Conservation (phyloP, 73 alveolate species). For the Stentor roeselii region DNA sequence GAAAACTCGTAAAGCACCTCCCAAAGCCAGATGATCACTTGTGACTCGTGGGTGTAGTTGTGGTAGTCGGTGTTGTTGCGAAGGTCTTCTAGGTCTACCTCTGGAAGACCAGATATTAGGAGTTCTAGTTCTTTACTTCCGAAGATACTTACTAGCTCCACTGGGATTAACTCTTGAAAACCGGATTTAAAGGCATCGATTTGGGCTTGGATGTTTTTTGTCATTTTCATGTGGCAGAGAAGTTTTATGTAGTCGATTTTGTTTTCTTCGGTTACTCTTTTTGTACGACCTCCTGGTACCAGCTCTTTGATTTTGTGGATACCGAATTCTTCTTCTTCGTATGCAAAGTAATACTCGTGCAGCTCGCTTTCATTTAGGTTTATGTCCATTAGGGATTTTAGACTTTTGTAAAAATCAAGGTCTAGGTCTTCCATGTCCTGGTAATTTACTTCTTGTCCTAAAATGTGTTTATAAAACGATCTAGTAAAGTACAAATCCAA, state of each 20-base stretch:
- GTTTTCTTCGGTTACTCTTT: constrained; percentile 82
- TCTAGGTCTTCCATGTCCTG: constrained; percentile 98
- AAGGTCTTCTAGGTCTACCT: constrained; percentile 91
- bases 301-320: constrained; percentile 74
- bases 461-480: constrained; percentile 93
- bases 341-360: background rate
- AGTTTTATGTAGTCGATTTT: constrained; percentile 15
- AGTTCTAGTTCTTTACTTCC: constrained; percentile 90
- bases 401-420: constrained; percentile 82
- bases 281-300: constrained; percentile 81
- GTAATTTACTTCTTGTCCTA: constrained; percentile 78
- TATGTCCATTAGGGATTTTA: constrained; percentile 83
- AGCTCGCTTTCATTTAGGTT: constrained; percentile 33
- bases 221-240: constrained; percentile 43
- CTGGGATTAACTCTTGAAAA: constrained; percentile 94
- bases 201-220: constrained; percentile 57
- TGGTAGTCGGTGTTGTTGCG: constrained; percentile 91
- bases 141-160: constrained; percentile 75
- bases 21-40: constrained; percentile 88
- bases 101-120: constrained; percentile 96
- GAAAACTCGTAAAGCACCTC: constrained; percentile 86
- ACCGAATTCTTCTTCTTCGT: constrained; percentile 63
- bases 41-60: constrained; percentile 81
- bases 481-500: constrained; percentile 91
- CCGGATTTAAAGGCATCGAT: constrained; percentile 70